Evolutionary conservation across 1,284 basidiomycete species (phyloP), one percentile per base, ranked within the genome.

Genomic region (Cryptococcus hybrid): DNA sequence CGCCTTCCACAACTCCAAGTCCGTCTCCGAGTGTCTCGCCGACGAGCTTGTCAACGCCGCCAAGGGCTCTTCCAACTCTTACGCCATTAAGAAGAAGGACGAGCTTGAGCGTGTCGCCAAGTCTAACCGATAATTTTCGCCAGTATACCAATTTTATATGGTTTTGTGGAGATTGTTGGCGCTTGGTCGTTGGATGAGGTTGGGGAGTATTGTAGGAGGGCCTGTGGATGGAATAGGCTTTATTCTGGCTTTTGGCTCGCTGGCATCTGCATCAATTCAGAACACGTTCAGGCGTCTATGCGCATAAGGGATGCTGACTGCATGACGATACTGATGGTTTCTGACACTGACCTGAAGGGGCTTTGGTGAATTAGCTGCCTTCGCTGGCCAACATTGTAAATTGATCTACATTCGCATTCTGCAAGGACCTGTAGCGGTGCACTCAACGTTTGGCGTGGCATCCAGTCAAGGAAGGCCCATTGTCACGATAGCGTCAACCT

Each of bases 11-110:
- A 99, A 99, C 83, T 91, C 97, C 78, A 99, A 99, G 83, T 96
- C 92, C 65, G 89, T 99, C 71, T 92, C 93, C 61, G 93, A 98
- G 84, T 98, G 95, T 83, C 86, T 99, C 62, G 96, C 96, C 66
- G 96, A 99, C 79, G 96, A 99, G 82, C 89, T 99, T 73, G 98
- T 99, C 86, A 99, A 99, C 82, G 96, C 96, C 61, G 96, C 96
- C 73, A 99, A 99, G 86, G 96, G 96, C 67, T 99, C 96, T 60
- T 98, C 94, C 75, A 99, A 99, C 89, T 98, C 95, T 63, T 99
- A 97, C 80, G 95, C 96, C 69, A 99, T 99, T 86, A 77, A 77
- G 82, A 84, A 84, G 82, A 84, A 84, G 82, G 81, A 81, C 73
- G 78, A 79, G 82, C 87, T 98, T 70, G 95, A 98, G 85, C 95